These are phyloP conservation scores for Fraxinus velutina DNA, from an alignment of 305 asterid genomes.

Conservation along the genomic window DNA sequence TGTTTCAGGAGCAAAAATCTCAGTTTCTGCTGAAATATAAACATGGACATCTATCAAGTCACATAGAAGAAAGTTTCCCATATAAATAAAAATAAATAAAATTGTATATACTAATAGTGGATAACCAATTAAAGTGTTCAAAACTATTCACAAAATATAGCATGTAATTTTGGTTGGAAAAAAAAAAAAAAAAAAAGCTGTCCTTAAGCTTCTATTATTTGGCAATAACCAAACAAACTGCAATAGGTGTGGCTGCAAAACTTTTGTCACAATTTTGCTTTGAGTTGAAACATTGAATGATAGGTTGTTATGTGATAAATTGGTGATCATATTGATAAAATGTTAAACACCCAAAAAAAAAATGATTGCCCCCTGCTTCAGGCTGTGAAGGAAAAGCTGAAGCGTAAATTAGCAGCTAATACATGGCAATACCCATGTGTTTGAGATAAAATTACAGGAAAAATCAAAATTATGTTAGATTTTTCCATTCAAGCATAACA, in stretches of 20 bases:
- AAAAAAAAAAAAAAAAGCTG: neutral
- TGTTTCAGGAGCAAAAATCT: neutral
- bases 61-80: neutral
- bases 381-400: neutral
- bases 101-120: neutral
- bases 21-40: neutral
- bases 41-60: neutral
- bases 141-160: neutral
- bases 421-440: neutral
- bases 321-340: neutral
- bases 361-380: neutral
- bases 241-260: neutral
- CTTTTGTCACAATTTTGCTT: neutral
- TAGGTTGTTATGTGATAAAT: neutral
- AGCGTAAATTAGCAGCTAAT: neutral
- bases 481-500: neutral
- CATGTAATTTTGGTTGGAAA: neutral
- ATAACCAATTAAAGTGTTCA: neutral
- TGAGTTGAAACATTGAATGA: neutral
- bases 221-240: neutral
- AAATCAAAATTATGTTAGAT: neutral
- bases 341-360: neutral
- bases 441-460: neutral
- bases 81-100: neutral
- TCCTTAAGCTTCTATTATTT: neutral